phyloP scores from a whole-genome alignment of 805 yeast species.

The Teunomyces cretensis region DNA sequence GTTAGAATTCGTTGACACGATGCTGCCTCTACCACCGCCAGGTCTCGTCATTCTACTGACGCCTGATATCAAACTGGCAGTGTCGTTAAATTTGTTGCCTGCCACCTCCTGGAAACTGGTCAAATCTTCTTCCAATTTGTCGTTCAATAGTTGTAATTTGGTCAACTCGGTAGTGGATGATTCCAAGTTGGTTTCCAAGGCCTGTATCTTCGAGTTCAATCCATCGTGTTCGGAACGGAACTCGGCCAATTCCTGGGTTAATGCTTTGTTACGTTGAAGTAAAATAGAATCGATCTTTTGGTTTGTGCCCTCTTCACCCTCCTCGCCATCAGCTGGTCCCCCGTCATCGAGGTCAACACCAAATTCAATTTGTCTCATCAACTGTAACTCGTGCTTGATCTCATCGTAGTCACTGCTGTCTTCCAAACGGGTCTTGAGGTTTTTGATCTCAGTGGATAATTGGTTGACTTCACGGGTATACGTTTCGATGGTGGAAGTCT shows the following conservation, averaged over 20 bases:
- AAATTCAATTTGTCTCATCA: slow-evolving; percentile 74
- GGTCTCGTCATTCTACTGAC: slow-evolving; percentile 34
- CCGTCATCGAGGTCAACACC: slow-evolving; percentile 47
- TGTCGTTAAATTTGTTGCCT: slow-evolving; percentile 52
- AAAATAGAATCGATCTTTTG: slow-evolving; percentile 56
- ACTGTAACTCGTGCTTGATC: slow-evolving; percentile 69
- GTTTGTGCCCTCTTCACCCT: slow-evolving; percentile 19
- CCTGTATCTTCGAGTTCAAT: slow-evolving; percentile 37
- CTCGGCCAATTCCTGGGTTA: slow-evolving; percentile 68
- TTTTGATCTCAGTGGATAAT: slow-evolving; percentile 49
- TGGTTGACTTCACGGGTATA: slow-evolving; percentile 47
- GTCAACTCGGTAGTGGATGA: slow-evolving; percentile 38
- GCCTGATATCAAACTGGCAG: slow-evolving; percentile 68
- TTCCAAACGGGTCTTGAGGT: slow-evolving; percentile 49
- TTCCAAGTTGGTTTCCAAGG: slow-evolving; percentile 39
- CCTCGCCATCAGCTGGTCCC: slow-evolving; percentile 27
- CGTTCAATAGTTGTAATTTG: slow-evolving; percentile 47
- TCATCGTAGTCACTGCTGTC: slow-evolving; percentile 74
- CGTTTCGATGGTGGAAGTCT: slow-evolving; percentile 34
- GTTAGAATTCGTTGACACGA: slow-evolving; percentile 11
- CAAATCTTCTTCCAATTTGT: slow-evolving; percentile 73
- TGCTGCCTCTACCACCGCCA: slow-evolving; percentile 29
- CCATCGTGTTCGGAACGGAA: slow-evolving; percentile 59
- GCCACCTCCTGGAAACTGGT: slow-evolving; percentile 50
- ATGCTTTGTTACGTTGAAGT: slow-evolving; percentile 66